Conservation (phyloP, 352 stramenopile species). For the Phytopythium cucurbitacearum region DNA sequence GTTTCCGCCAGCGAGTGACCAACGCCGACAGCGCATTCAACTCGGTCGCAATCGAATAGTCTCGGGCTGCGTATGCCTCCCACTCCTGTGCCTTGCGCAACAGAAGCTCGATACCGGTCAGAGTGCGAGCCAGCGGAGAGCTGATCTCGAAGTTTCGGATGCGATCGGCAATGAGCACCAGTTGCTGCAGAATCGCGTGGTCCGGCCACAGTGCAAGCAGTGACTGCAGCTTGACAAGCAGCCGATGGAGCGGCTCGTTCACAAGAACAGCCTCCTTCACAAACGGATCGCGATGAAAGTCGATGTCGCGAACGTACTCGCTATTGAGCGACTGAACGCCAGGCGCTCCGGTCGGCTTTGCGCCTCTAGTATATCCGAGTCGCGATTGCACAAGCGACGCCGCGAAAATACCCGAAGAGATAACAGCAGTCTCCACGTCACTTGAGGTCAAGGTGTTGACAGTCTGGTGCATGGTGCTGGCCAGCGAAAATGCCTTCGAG, state of each 20-base stretch:
- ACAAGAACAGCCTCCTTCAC: slow-evolving; percentile 90
- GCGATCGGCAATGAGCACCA: slow-evolving; percentile 88
- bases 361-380: slow-evolving; percentile 34
- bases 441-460: slow-evolving; percentile 51
- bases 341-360: slow-evolving; percentile 27
- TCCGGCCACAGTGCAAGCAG: slow-evolving; percentile 95
- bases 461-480: slow-evolving; percentile 57
- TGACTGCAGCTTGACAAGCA: slow-evolving; percentile 88
- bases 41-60: slow-evolving; percentile 90
- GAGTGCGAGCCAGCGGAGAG: slow-evolving; percentile 84
- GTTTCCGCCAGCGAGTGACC: slow-evolving; percentile 96
- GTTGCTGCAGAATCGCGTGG: slow-evolving; percentile 95
- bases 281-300: slow-evolving; percentile 95
- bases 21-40: slow-evolving; percentile 91
- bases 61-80: slow-evolving; percentile 94
- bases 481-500: slow-evolving; percentile 61
- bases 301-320: slow-evolving; percentile 76
- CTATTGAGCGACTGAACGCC: slow-evolving; percentile 54
- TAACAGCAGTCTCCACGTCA: slow-evolving; percentile 43
- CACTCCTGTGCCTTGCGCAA: slow-evolving; percentile 98
- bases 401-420: slow-evolving; percentile 51
- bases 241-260: slow-evolving; percentile 77
- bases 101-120: slow-evolving; percentile 95
- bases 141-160: slow-evolving; percentile 88
- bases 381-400: slow-evolving; percentile 68